Conservation (phyloP, 306 rosid genomes). For the Vigna radiata region DNA sequence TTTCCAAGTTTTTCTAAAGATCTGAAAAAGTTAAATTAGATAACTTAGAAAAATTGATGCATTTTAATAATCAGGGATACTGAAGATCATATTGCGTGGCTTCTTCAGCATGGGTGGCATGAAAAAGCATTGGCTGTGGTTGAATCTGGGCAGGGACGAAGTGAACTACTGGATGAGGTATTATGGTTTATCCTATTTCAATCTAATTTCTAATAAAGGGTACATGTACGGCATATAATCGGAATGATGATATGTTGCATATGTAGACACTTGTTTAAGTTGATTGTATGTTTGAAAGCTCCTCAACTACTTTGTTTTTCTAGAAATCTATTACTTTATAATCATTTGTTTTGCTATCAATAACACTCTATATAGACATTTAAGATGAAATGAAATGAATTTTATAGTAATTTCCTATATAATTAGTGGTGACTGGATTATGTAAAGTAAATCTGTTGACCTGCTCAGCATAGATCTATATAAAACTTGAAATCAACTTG, state of each 20-base stretch:
- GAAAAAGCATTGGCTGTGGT: conserved; percentile 98
- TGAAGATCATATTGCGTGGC: conserved; percentile 99
- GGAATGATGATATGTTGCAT: conserved; percentile 23
- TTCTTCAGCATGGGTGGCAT: conserved; percentile 95
- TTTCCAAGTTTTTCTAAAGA: conserved; percentile 22
- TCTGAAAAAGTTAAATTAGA: conserved; percentile 6
- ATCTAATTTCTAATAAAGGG: conserved; percentile 11
- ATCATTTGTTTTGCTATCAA: conserved; percentile 37
- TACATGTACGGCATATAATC: conserved; percentile 18
- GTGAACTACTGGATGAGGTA: conserved; percentile 98
- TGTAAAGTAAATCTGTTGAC: conserved; percentile 11
- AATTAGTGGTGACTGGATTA: conserved; percentile 28
- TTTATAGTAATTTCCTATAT: conserved; percentile 11
- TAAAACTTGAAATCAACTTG: conserved; percentile 34
- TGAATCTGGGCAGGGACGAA: conserved; percentile 95
- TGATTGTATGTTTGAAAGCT: conserved; percentile 37
- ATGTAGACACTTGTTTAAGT: conserved; percentile 32
- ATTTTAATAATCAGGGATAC: conserved; percentile 76
- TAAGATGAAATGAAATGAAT: conserved; percentile 39
- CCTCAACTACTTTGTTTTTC: conserved; percentile 31
- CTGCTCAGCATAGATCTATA: conserved; percentile 7
- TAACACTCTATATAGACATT: neutral
- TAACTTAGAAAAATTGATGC: conserved; percentile 39
- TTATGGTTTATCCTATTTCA: conserved; percentile 33
- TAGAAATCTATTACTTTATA: conserved; percentile 16